These are phyloP conservation scores for Amesomyces nigricolor DNA, from an alignment of 2,329 filamentous ascomycete species.

Conservation along the genomic window DNA sequence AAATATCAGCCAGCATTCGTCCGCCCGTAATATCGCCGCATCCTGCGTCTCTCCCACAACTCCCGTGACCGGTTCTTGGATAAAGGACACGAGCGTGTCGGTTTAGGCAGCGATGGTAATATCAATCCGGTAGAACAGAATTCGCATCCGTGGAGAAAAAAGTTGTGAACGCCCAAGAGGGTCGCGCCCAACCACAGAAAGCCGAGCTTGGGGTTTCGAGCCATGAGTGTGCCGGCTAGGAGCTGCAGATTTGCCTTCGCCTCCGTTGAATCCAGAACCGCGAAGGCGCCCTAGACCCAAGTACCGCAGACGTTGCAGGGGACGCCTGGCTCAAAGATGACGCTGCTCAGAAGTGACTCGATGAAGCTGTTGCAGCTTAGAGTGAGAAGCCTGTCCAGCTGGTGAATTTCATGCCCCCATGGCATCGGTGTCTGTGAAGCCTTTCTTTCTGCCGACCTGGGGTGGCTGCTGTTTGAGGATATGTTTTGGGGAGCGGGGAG, in stretches of 20 bases:
- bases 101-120: conserved; percentile 6
- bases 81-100: conserved; percentile 3
- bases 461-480: not conserved
- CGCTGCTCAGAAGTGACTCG: conserved; percentile 3
- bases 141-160: conserved; percentile 5
- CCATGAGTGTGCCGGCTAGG: conserved; percentile 8
- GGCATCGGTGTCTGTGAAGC: not conserved
- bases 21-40: not conserved
- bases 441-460: not conserved
- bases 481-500: not conserved
- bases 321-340: conserved; percentile 3
- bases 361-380: conserved; percentile 6
- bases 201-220: conserved; percentile 8
- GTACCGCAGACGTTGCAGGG: conserved; percentile 8
- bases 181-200: conserved; percentile 14
- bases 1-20: not conserved
- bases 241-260: conserved; percentile 3
- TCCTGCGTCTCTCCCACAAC: not conserved
- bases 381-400: conserved; percentile 7
- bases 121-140: conserved; percentile 4
- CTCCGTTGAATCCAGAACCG: not conserved
- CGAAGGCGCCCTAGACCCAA: conserved; percentile 6
- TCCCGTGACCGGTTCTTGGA: not conserved
- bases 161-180: conserved; percentile 3
- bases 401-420: conserved; percentile 1